Base-by-base conservation (phyloP, 2,329 filamentous ascomycete species). In the Thelonectria discophora region DNA sequence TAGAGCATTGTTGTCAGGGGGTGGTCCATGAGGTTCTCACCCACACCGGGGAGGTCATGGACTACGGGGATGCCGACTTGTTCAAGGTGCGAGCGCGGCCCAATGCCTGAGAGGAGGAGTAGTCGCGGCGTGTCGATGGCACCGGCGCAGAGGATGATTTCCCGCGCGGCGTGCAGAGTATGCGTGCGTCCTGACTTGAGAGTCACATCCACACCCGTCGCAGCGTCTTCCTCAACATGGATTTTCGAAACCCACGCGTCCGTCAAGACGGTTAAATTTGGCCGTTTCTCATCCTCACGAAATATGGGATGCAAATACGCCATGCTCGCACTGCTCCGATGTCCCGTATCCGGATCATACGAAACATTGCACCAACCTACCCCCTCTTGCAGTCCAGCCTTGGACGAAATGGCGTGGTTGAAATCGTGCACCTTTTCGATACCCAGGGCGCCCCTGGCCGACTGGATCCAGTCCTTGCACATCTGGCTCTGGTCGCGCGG, bases 241-340 rank as follows among this genome's bases (percentile, higher is more conserved):
- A 97, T 80, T 76, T 89, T 91, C 75, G 87, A 91, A 63, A 97
- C 93, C 89, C 92, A 95, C 21, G 93, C 90, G 74, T 96, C 90
- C 74, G 93, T 97, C 62, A 97, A 82, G 63, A 97, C 84, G 37
- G 91, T 95, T 75, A 97, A 78, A 80, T 97, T 97, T 12, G 91
- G 88, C 58, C 92, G 85, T 75, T 88, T 87, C 83, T 97, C 92
- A 49, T 93, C 89, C 42, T 92, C 92, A 42, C 90, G 87, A 53
- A 97, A 85, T 72, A 97, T 93, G 37, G 93, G 93, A 78, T 97
- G 93, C 73, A 97, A 94, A 80, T 97, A 97, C n/a, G 93, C 93
- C 20, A 97, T 93, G 61, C 90, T 93, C 62, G 93, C 93, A 74
- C 90, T 94, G 80, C 90, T 94, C 65, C 93, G 88, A 70, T 87